Evolutionary conservation across 2,329 filamentous ascomycete species (phyloP).

Genomic region (Alternaria triticimaculans): DNA sequence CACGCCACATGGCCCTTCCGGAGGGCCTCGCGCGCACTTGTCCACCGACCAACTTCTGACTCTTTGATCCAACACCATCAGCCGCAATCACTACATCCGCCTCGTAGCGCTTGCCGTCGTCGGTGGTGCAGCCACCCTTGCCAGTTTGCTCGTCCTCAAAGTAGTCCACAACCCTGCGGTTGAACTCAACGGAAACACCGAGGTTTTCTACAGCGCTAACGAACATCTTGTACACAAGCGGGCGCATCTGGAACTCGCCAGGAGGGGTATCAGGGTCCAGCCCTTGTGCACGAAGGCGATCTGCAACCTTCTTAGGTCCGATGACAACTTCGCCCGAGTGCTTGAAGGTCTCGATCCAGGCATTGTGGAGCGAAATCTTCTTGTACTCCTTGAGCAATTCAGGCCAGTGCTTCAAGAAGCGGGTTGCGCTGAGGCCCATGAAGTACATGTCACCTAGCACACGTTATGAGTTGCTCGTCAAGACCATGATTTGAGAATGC

Average conservation of each 20-base stretch:
- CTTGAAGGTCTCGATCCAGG: slow-evolving; percentile 64
- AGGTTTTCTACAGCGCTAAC: slow-evolving; percentile 57
- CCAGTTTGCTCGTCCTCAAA: slow-evolving; percentile 51
- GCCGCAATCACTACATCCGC: slow-evolving; percentile 52
- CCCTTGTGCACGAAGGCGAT: slow-evolving; percentile 56
- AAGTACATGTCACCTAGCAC: slow-evolving; percentile 65
- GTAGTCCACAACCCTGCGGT: slow-evolving; percentile 52
- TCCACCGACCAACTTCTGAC: slow-evolving; percentile 53
- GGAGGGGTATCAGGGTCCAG: slow-evolving; percentile 58
- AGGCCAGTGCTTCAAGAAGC: slow-evolving; percentile 63
- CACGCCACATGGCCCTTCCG: slow-evolving; percentile 51
- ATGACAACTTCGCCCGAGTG: slow-evolving; percentile 60
- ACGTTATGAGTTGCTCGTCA: slow-evolving; percentile 7
- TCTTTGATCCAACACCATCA: slow-evolving; percentile 55
- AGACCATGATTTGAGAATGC: slow-evolving; percentile 7
- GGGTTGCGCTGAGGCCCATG: slow-evolving; percentile 63
- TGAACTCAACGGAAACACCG: slow-evolving; percentile 53
- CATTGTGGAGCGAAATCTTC: slow-evolving; percentile 60
- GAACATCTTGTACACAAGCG: slow-evolving; percentile 63
- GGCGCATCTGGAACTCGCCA: slow-evolving; percentile 63
- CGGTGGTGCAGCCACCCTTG: slow-evolving; percentile 44
- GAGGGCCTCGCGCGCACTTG: slow-evolving; percentile 52
- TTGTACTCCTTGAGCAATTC: slow-evolving; percentile 60
- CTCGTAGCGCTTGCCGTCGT: slow-evolving; percentile 52
- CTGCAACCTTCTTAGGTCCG: slow-evolving; percentile 56